Evolutionary conservation across 2,329 filamentous ascomycete species (phyloP).

Genomic region (Trematosphaeria pertusa): DNA sequence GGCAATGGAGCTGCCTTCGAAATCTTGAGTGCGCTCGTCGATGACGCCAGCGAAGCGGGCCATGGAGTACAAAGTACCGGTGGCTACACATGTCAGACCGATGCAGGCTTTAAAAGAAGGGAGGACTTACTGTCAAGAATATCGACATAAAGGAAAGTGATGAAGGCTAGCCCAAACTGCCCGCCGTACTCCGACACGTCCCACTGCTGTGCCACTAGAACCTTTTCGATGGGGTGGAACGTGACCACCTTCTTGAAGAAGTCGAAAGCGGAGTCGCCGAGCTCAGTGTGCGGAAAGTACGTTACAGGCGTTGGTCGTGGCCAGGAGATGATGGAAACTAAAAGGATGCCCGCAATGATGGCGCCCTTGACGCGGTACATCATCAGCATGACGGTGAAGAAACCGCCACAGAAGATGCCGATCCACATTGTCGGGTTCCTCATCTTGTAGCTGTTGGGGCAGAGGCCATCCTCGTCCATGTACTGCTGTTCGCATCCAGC

Average conservation of each 20-base stretch:
- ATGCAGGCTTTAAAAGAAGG: background rate
- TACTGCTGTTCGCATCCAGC: conserved; percentile 72
- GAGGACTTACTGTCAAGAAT: conserved; percentile 71
- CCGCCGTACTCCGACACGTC: conserved; percentile 70
- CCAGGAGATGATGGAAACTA: conserved; percentile 90
- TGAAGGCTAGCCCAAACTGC: conserved; percentile 82
- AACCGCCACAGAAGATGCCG: conserved; percentile 84
- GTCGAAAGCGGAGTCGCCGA: conserved; percentile 75
- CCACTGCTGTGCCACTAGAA: conserved; percentile 77
- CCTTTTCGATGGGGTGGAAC: conserved; percentile 77
- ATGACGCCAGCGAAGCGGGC: conserved; percentile 81
- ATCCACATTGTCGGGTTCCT: conserved; percentile 84
- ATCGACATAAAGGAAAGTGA: conserved; percentile 90
- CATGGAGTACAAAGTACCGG: conserved; percentile 89
- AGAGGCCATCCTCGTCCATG: conserved; percentile 57
- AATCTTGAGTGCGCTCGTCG: conserved; percentile 83
- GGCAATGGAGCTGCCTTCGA: conserved; percentile 82
- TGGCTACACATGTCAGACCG: conserved; percentile 48
- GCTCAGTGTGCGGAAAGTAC: conserved; percentile 76
- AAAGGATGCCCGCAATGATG: conserved; percentile 80
- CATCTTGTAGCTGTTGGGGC: conserved; percentile 74
- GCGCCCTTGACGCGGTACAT: conserved; percentile 87
- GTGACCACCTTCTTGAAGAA: conserved; percentile 90
- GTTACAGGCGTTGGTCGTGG: conserved; percentile 77
- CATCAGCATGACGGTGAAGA: conserved; percentile 81